Evolutionary conservation across 768 basidiomycete species (phyloP).

Genomic region (Leccinum arenicola): DNA sequence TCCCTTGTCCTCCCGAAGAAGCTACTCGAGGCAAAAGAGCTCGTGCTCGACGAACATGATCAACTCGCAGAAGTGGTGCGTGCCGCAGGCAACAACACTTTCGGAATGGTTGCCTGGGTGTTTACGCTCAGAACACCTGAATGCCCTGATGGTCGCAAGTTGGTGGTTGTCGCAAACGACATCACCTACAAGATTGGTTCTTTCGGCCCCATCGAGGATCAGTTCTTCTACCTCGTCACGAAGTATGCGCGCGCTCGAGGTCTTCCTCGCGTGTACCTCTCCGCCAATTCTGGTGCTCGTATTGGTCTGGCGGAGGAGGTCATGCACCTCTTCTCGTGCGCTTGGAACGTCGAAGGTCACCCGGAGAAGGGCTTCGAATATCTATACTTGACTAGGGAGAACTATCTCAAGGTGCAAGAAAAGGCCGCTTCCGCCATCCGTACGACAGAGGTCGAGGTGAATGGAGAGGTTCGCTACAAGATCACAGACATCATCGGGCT

Average conservation of each 20-base stretch:
- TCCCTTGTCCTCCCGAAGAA: slow-evolving; percentile 72
- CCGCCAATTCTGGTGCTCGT: slow-evolving; percentile 98
- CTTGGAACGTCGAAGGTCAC: slow-evolving; percentile 78
- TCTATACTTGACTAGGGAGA: slow-evolving; percentile 92
- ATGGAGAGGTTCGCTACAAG: slow-evolving; percentile 87
- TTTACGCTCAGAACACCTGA: slow-evolving; percentile 92
- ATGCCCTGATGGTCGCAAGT: slow-evolving; percentile 81
- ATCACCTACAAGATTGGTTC: slow-evolving; percentile 99
- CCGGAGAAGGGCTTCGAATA: slow-evolving; percentile 97
- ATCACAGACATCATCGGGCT: slow-evolving; percentile 95
- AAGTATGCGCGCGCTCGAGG: slow-evolving; percentile 88
- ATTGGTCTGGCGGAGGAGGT: slow-evolving; percentile 95
- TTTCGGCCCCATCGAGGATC: slow-evolving; percentile 93
- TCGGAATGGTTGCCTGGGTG: slow-evolving; percentile 98
- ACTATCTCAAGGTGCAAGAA: slow-evolving; percentile 84
- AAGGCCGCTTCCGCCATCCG: slow-evolving; percentile 76
- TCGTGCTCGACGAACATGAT: slow-evolving; percentile 92
- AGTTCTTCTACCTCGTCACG: slow-evolving; percentile 94
- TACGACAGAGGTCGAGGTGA: slow-evolving; percentile 79
- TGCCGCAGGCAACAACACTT: slow-evolving; percentile 89
- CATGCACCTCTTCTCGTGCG: slow-evolving; percentile 81
- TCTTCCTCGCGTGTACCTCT: slow-evolving; percentile 93
- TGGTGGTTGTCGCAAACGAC: slow-evolving; percentile 93
- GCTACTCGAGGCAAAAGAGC: slow-evolving; percentile 80
- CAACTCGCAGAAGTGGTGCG: slow-evolving; percentile 87